These are phyloP conservation scores for Nitzschia palea DNA, from an alignment of 108 stramenopile species.

Conservation along the genomic window DNA sequence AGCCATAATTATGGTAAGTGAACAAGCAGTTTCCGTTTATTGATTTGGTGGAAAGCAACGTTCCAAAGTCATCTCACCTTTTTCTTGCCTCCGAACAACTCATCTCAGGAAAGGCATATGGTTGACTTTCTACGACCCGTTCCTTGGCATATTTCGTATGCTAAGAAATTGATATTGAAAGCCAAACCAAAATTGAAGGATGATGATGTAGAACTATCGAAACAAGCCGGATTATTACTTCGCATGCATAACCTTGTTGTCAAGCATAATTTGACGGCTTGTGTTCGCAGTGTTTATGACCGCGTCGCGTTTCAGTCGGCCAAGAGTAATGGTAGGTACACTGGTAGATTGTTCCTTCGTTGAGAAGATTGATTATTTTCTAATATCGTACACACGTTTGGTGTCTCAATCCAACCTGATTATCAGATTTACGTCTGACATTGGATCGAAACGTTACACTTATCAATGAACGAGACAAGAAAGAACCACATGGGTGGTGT, in stretches of 20 bases:
- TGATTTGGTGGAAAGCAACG: too few species aligned
- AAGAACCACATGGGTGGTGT: slow-evolving; percentile 14
- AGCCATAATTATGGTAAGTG: slow-evolving; percentile 11
- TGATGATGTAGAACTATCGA: neutral
- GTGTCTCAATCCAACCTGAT: too few species aligned
- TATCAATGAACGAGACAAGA: slow-evolving; percentile 22
- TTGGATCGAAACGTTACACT: slow-evolving; percentile 36
- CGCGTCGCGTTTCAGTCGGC: slow-evolving; percentile 38
- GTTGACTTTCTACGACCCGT: neutral
- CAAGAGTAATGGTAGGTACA: slow-evolving; percentile 12
- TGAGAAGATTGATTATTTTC: too few species aligned
- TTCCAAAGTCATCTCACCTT: too few species aligned
- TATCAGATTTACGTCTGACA: slow-evolving; percentile 25
- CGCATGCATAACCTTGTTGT: slow-evolving; percentile 23
- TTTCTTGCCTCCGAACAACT: too few species aligned
- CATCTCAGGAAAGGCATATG: too few species aligned
- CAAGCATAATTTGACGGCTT: slow-evolving; percentile 31
- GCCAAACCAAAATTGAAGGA: slow-evolving; percentile 13
- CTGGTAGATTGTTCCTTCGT: neutral
- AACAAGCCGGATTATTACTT: slow-evolving; percentile 17
- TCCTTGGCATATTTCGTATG: slow-evolving; percentile 7
- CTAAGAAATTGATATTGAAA: slow-evolving; percentile 7
- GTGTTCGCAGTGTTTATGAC: slow-evolving; percentile 34
- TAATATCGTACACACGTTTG: too few species aligned
- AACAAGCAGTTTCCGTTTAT: too few species aligned